Evolutionary conservation across 768 basidiomycete species (phyloP).

Genomic region (Suillus luteus): DNA sequence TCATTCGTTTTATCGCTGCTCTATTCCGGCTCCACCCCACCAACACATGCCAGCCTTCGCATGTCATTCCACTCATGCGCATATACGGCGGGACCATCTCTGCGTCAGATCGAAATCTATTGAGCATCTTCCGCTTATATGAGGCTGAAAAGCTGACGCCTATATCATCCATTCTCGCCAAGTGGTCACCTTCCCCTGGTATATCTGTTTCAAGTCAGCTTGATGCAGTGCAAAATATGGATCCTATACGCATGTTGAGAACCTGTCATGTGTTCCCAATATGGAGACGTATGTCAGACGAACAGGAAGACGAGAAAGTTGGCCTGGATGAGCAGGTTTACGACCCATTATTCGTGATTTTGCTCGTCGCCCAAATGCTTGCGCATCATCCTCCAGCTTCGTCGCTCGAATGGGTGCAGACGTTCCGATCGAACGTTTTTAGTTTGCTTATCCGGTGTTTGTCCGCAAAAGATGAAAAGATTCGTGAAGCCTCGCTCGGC

Average conservation of each 20-base stretch:
- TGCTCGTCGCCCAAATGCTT: conserved; percentile 69
- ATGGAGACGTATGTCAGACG: conserved; percentile 54
- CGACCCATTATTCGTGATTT: conserved; percentile 77
- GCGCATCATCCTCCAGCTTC: conserved; percentile 56
- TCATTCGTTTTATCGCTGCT: conserved; percentile 58
- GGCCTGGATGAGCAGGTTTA: conserved; percentile 52
- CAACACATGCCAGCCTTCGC: conserved; percentile 84
- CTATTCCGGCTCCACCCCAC: conserved; percentile 77
- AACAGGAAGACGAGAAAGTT: conserved; percentile 25
- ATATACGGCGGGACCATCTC: conserved; percentile 80
- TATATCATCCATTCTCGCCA: conserved; percentile 57
- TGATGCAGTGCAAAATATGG: conserved; percentile 70
- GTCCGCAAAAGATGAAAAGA: conserved; percentile 60
- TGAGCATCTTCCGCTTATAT: conserved; percentile 79
- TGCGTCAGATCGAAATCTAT: conserved; percentile 59
- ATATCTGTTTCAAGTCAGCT: conserved; percentile 48
- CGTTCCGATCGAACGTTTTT: conserved; percentile 80
- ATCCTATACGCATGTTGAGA: conserved; percentile 65
- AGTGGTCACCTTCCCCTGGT: conserved; percentile 61
- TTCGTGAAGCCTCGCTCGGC: conserved; percentile 62
- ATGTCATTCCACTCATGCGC: conserved; percentile 73
- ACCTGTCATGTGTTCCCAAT: conserved; percentile 73
- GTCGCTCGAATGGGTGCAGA: conserved; percentile 54
- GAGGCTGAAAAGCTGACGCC: conserved; percentile 71
- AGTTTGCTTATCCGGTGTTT: conserved; percentile 72